Conservation (phyloP, 257 asterid species). For the Plantago ovata region DNA sequence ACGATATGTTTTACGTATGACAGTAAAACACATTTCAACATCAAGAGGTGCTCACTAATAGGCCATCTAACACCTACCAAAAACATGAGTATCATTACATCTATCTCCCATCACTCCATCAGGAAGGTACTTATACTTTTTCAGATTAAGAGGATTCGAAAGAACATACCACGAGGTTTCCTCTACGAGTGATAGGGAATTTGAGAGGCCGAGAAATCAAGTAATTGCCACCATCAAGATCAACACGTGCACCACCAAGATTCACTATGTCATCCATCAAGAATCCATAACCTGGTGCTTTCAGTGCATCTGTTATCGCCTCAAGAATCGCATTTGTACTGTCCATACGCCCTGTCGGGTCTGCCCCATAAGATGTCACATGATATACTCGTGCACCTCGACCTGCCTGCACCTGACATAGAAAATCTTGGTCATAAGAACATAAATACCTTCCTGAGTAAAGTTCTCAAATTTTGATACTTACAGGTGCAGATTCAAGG, state of each 20-base stretch:
- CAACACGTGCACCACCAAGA: conserved; percentile 82
- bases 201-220: conserved; percentile 68
- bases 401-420: conserved; percentile 22
- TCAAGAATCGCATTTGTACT: conserved; percentile 61
- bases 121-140: neutral
- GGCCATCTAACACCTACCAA: neutral
- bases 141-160: neutral
- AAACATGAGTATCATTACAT: neutral
- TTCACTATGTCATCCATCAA: conserved; percentile 52
- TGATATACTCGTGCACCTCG: conserved; percentile 41
- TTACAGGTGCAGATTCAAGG: neutral
- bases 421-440: neutral
- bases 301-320: conserved; percentile 65
- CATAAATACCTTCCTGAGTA: neutral
- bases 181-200: conserved; percentile 57
- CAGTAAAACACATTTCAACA: neutral
- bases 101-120: neutral
- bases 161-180: conserved; percentile 61
- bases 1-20: too few species aligned
- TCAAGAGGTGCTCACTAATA: neutral
- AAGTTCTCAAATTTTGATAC: neutral
- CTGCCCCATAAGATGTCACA: conserved; percentile 78
- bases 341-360: conserved; percentile 66
- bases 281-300: conserved; percentile 50
- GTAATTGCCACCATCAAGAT: conserved; percentile 85